Evolutionary conservation across 2,329 filamentous ascomycete species (phyloP), one percentile per base, ranked within the genome.

Genomic region (Emmonsiellopsis sp.): DNA sequence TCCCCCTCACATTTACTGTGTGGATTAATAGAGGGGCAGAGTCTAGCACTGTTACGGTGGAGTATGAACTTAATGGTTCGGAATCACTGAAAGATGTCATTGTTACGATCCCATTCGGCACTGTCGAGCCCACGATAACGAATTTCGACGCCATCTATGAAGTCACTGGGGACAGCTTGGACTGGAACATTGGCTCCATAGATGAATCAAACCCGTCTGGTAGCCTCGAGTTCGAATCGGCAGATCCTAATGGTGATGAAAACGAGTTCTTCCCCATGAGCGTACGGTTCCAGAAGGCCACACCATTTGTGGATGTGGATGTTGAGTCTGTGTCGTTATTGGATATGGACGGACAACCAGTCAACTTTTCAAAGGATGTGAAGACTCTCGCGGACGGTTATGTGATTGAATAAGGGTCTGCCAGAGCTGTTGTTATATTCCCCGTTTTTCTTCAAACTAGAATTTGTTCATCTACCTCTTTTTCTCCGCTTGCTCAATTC

Each of bases 231-330:
- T 97, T 98, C 61, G 93, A 97, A 72, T 89, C 90, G 1, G 84
- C 88, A 68, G 88, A 88, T 9, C 82, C 84, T 53, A 88, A 91
- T 61, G 82, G 84, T 53, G 89, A 92, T 62, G 93, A 97, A 67
- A 85, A 89, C 54, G 91, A 96, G 63, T 97, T 97, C 76, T 98
- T 98, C 83, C 93, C 93, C 1, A 97, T 98, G 91, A 86, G 82
- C 52, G 84, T 97, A 56, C 81, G 84, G 52, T 98, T 98, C 73
- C 85, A 82, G 58, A 96, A 95, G 79, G 80, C 83, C 42, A 82
- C 80, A 55, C 92, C 93, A 31, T 95, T 89, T 70, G 81, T 97
- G 50, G 89, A 96, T 64, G 88, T 98, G 59, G 90, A 96, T 74
- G 92, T 97, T 47, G 65, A 63, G 31, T 62, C 64, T 49, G 71